Evolutionary conservation across 352 stramenopile species (phyloP).

Genomic region (Phytopythium litorale): DNA sequence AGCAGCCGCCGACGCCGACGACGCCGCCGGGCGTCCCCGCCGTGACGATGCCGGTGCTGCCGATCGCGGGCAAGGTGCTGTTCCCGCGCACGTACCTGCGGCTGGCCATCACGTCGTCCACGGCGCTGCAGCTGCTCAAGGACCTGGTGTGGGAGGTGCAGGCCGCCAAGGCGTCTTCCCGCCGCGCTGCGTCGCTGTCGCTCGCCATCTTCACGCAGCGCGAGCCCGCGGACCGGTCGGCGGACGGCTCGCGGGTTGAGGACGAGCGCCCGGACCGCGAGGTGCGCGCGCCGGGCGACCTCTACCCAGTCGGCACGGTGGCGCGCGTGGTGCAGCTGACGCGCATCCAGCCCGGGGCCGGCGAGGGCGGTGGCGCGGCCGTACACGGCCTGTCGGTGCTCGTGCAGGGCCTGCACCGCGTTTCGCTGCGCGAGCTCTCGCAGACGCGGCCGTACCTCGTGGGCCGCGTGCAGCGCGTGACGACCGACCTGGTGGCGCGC

Average conservation of each 20-base stretch:
- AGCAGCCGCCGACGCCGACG: not conserved
- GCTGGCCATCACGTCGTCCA: conserved; percentile 56
- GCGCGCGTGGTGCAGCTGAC: conserved; percentile 76
- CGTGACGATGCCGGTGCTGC: conserved; percentile 56
- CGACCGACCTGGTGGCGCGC: conserved; percentile 12
- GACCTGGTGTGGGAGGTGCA: conserved; percentile 75
- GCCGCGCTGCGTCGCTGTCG: conserved; percentile 32
- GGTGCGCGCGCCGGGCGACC: conserved; percentile 19
- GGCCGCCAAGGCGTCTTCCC: conserved; percentile 37
- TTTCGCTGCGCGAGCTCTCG: conserved; percentile 39
- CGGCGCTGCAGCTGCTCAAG: conserved; percentile 69
- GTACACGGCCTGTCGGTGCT: conserved; percentile 51
- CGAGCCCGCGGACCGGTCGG: conserved; percentile 9
- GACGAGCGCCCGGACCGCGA: conserved; percentile 14
- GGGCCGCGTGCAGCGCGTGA: conserved; percentile 37
- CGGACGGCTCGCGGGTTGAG: conserved; percentile 4
- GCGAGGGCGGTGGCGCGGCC: conserved; percentile 8
- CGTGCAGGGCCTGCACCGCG: conserved; percentile 53
- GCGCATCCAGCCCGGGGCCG: conserved; percentile 35
- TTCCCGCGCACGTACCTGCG: conserved; percentile 76
- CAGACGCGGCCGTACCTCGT: conserved; percentile 61
- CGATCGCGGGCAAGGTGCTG: conserved; percentile 65
- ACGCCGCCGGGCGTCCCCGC: conserved; percentile 11
- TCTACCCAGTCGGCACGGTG: conserved; percentile 60
- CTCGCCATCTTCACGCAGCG: conserved; percentile 64